Evolutionary conservation across 1,284 basidiomycete species (phyloP).

Genomic region (Boletus semigastroideus): DNA sequence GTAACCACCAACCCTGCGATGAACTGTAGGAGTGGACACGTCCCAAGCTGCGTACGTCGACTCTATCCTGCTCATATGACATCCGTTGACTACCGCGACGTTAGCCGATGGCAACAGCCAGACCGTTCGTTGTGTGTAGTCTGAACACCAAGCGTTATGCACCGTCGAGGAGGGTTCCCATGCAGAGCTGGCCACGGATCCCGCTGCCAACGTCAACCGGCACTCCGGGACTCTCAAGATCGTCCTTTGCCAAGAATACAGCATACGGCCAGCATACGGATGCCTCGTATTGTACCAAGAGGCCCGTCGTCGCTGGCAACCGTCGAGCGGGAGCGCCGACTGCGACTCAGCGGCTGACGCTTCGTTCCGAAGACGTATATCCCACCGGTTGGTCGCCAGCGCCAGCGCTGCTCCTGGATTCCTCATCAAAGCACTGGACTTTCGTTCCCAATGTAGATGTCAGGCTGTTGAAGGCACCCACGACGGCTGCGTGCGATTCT

Average conservation of each 20-base stretch:
- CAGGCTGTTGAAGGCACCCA: too few species aligned
- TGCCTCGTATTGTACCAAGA: neutral
- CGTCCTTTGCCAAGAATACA: neutral
- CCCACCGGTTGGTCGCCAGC: neutral
- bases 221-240: too few species aligned
- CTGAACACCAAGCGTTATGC: slow-evolving; percentile 7
- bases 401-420: neutral
- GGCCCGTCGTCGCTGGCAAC: neutral
- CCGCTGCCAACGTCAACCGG: neutral
- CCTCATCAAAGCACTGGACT: too few species aligned
- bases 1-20: neutral
- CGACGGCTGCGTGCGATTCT: too few species aligned
- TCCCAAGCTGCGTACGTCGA: slow-evolving; percentile 5
- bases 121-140: slow-evolving; percentile 10
- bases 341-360: too few species aligned
- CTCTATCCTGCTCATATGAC: neutral
- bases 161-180: neutral
- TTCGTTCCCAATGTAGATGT: too few species aligned
- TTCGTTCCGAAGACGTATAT: neutral
- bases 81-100: neutral
- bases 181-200: neutral
- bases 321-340: neutral
- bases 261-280: too few species aligned
- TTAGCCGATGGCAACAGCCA: slow-evolving; percentile 1
- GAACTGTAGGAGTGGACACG: neutral